These are phyloP conservation scores for Auricularia sp. DNA, from an alignment of 768 basidiomycete species.

Conservation along the genomic window DNA sequence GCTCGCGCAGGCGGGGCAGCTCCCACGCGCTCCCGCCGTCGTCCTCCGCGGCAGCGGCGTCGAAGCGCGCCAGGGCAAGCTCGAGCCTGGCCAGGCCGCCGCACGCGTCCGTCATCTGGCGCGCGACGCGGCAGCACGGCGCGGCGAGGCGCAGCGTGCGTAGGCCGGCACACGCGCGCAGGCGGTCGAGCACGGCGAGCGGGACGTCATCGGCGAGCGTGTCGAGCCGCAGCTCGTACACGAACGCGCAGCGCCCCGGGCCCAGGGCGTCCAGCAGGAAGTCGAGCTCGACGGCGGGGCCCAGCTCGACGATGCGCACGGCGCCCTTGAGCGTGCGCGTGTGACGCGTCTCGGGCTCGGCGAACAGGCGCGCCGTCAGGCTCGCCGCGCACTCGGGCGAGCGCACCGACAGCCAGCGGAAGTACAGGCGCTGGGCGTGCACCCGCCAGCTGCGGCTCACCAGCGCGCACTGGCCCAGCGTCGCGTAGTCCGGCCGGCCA, in stretches of 20 bases:
- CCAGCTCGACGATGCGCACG: background rate
- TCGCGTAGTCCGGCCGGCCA: conserved; percentile 24
- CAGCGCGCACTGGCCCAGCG: conserved; percentile 46
- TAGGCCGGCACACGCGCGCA: background rate
- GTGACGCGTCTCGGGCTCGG: background rate
- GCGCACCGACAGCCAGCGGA: conserved; percentile 43
- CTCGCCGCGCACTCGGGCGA: conserved; percentile 15
- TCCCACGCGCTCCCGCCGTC: background rate
- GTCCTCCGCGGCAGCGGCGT: background rate
- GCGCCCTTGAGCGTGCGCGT: background rate
- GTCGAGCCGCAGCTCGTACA: background rate
- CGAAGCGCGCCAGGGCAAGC: background rate
- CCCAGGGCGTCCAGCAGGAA: background rate
- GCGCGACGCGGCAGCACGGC: background rate
- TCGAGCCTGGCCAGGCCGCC: too few species aligned
- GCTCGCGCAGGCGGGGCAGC: background rate
- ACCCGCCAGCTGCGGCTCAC: conserved; percentile 59
- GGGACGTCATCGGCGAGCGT: background rate
- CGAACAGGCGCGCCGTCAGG: background rate
- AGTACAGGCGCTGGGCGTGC: conserved; percentile 56
- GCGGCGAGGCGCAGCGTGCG: background rate
- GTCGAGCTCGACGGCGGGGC: background rate
- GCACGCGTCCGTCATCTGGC: background rate
- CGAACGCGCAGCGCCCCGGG: background rate
- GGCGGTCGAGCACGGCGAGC: background rate